phyloP scores from a whole-genome alignment of 2,329 filamentous ascomycete genomes.

The Volutella citrinella region DNA sequence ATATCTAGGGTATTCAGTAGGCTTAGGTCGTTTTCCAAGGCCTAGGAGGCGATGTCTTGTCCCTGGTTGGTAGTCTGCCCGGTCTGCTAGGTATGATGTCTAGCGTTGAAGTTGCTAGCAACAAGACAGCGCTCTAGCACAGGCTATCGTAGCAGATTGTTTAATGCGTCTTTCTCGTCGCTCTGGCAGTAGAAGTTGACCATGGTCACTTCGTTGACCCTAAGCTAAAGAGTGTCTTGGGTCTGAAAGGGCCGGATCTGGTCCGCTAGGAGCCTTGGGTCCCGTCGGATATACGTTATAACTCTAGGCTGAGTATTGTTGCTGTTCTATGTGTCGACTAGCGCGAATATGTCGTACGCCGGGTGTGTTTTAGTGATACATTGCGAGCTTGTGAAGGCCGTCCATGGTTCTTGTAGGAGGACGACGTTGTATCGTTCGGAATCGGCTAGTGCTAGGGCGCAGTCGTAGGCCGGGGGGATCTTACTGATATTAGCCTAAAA shows the following conservation, averaged over 20 bases:
- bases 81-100: slow-evolving; percentile 13
- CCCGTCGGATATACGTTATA: slow-evolving; percentile 13
- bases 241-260: slow-evolving; percentile 8
- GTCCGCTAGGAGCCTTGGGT: slow-evolving; percentile 9
- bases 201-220: slow-evolving; percentile 11
- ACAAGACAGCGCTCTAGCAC: slow-evolving; percentile 12
- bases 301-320: slow-evolving; percentile 12
- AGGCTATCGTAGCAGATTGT: slow-evolving; percentile 10
- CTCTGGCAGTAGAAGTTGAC: slow-evolving; percentile 16
- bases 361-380: slow-evolving; percentile 13
- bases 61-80: slow-evolving; percentile 8
- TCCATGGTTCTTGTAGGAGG: slow-evolving; percentile 15
- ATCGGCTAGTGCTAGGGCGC: slow-evolving; percentile 13
- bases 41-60: slow-evolving; percentile 12
- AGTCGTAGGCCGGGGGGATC: slow-evolving; percentile 9
- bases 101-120: slow-evolving; percentile 17
- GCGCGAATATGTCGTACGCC: slow-evolving; percentile 8
- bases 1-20: slow-evolving; percentile 13
- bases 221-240: slow-evolving; percentile 14
- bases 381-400: slow-evolving; percentile 3
- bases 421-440: slow-evolving; percentile 12
- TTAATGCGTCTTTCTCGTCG: slow-evolving; percentile 8
- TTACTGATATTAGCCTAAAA: slow-evolving; percentile 15
- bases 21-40: slow-evolving; percentile 7
- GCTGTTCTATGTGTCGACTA: slow-evolving; percentile 10